These are phyloP conservation scores for Arthrobotrys pseudoclavata DNA, from an alignment of 2,329 filamentous ascomycete species.

Conservation along the genomic window DNA sequence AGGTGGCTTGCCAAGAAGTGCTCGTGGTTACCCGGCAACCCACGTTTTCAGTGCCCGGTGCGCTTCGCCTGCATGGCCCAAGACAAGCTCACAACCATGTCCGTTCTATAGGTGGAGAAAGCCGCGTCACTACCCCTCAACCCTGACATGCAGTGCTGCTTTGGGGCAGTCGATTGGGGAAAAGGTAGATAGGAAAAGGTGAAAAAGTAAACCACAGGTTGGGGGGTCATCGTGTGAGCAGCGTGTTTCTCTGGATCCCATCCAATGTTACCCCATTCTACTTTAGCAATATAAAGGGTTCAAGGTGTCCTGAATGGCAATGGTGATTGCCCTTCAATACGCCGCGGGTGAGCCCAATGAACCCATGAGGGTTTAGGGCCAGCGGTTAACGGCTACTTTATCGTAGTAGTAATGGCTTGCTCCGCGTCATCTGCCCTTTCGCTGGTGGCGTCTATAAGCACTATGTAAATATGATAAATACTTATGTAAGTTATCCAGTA, in stretches of 20 bases:
- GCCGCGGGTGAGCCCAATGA: constrained; percentile 1
- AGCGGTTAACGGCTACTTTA: constrained; percentile 9
- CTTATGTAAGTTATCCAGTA: too few species aligned
- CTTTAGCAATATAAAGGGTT: neutral
- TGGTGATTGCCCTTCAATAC: neutral
- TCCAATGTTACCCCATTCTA: neutral
- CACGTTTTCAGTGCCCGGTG: constrained; percentile 57
- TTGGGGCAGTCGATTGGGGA: constrained; percentile 46
- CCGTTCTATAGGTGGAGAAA: constrained; percentile 34
- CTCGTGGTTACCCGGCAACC: constrained; percentile 60
- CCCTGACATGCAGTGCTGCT: constrained; percentile 45
- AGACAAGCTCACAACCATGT: constrained; percentile 40
- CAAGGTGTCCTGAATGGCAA: neutral
- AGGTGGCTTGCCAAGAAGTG: constrained; percentile 59
- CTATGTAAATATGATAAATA: neutral
- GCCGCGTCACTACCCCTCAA: constrained; percentile 45
- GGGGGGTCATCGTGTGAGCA: constrained; percentile 11
- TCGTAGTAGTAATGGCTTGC: constrained; percentile 2
- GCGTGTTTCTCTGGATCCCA: neutral
- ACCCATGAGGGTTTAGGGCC: neutral
- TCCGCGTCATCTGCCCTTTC: constrained; percentile 24
- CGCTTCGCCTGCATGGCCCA: constrained; percentile 51
- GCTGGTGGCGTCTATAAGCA: constrained; percentile 19
- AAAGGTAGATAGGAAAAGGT: neutral
- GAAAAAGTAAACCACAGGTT: neutral